Evolutionary conservation across 1,284 basidiomycete genomes (phyloP), one percentile per base, ranked within the genome.

Genomic region (Apiotrichum porosum): DNA sequence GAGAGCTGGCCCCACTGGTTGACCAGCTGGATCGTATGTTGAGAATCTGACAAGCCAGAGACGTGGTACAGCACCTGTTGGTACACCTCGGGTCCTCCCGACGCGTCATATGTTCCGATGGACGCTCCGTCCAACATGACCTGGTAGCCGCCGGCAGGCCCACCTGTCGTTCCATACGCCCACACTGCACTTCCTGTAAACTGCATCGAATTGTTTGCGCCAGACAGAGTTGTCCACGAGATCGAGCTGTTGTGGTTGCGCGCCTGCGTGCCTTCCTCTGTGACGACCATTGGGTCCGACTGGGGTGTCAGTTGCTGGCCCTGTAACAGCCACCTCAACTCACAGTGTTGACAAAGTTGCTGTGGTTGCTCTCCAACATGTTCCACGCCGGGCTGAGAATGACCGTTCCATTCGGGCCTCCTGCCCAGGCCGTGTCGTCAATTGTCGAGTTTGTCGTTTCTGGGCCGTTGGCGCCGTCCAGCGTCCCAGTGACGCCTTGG

Each of bases 341-440:
- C 34, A 63, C 61, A 18, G 43, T 33, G 33, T 67, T 62, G 44
- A 67, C 57, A 40, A 51, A 66, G 51, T 69, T 69, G 22, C 57
- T 59, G 24, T 28, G 26, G 19, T 34, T 51, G 15, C 46, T 17
- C 46, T 67, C 65, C 22, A 70, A 33, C 63, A 68, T 68, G 47
- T 65, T 68, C 68, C 68, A 70, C 6, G 57, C 65, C 1, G 55
- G 51, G 12, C 52, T 62, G 10, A 68, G 40, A 1, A 38, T 13
- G n/a, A 70, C 48, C n/a, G 41, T 36, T 26, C 50, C 49, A 12
- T 28, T 28, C 26, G 26, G 8, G 6, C 26, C 26, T n/a, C 52
- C 49, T 17, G 60, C 47, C 66, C 65, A 69, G 3, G 53, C 58
- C 19, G 61, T 48, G 56, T 68, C 68, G 57, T 70, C 68, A 23